Evolutionary conservation across 768 basidiomycete genomes (phyloP).

Genomic region (Imleria badia): DNA sequence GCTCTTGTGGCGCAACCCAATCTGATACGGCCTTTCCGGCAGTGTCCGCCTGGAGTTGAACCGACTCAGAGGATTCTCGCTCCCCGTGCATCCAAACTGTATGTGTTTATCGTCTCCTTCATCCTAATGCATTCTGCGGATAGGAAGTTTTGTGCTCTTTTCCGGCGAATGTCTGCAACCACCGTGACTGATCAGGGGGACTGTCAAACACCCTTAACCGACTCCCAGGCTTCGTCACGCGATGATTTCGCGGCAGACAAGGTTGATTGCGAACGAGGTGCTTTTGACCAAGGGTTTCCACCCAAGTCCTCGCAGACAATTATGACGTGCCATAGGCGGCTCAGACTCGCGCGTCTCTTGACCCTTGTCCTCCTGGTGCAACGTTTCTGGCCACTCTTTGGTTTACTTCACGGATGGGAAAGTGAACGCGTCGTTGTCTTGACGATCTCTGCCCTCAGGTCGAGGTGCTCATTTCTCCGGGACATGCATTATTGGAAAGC

Average conservation of each 20-base stretch:
- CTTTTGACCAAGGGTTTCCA: neutral
- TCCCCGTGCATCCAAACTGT: too few species aligned
- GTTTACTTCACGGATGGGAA: neutral
- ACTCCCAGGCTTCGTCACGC: neutral
- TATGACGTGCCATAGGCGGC: neutral
- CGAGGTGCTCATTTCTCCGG: slow-evolving; percentile 9
- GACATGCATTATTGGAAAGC: slow-evolving; percentile 19
- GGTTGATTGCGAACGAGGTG: slow-evolving; percentile 15
- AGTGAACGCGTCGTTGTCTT: neutral
- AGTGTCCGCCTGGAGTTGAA: too few species aligned
- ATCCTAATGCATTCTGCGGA: too few species aligned
- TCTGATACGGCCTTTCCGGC: too few species aligned
- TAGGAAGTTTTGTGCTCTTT: too few species aligned
- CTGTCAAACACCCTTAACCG: neutral
- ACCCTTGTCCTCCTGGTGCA: slow-evolving; percentile 2
- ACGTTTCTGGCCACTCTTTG: slow-evolving; percentile 3
- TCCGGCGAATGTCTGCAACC: neutral
- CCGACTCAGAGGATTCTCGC: too few species aligned
- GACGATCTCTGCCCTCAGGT: slow-evolving; percentile 30
- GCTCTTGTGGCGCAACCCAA: too few species aligned
- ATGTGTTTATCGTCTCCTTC: too few species aligned
- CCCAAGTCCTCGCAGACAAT: neutral
- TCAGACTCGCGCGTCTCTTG: slow-evolving; percentile 10
- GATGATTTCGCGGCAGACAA: neutral
- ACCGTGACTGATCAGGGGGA: neutral